Percentiles rank a stretch among this genome's conserved stretches.
These are phyloP conservation scores for Punctularia strigosozonata DNA, from an alignment of 768 basidiomycete genomes.

Conservation along the genomic window DNA sequence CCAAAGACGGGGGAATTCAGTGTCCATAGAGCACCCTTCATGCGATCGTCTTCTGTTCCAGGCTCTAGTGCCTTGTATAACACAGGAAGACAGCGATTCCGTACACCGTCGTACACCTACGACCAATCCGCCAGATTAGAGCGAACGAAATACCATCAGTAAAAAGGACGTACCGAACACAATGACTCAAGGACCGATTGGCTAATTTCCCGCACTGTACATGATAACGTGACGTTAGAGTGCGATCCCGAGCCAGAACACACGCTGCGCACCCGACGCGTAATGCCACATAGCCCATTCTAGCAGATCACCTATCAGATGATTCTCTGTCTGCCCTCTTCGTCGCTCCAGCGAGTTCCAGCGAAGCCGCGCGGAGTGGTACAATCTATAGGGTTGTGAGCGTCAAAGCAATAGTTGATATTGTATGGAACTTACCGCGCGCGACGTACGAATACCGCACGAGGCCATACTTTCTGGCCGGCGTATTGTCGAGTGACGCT, in stretches of 20 bases:
- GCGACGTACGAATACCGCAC: conserved; percentile 54
- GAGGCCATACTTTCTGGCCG: conserved; percentile 67
- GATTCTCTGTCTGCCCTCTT: conserved; percentile 46
- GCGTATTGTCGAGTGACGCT: conserved; percentile 57
- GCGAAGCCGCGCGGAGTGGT: conserved; percentile 53
- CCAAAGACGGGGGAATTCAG: conserved; percentile 56
- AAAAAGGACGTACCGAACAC: conserved; percentile 29
- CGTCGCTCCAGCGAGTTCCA: conserved; percentile 68
- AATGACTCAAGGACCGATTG: conserved; percentile 26
- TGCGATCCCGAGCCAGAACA: too few relatives aligned
- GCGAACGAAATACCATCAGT: background rate
- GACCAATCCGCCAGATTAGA: background rate
- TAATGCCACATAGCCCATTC: conserved; percentile 77
- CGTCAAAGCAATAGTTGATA: too few relatives aligned
- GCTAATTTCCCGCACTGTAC: conserved; percentile 18
- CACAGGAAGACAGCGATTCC: conserved; percentile 46
- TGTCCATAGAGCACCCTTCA: conserved; percentile 86
- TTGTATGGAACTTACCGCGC: conserved; percentile 43
- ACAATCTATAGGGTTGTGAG: conserved; percentile 27
- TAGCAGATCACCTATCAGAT: conserved; percentile 56
- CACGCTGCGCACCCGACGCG: conserved; percentile 26
- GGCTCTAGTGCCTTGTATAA: conserved; percentile 49
- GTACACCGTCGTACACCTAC: conserved; percentile 59
- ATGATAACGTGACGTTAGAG: too few relatives aligned
- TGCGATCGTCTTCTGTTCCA: conserved; percentile 75